Evolutionary conservation across 352 stramenopile genomes (phyloP), one percentile per base, ranked within the genome.

Genomic region (Pythium vanterpoolii): DNA sequence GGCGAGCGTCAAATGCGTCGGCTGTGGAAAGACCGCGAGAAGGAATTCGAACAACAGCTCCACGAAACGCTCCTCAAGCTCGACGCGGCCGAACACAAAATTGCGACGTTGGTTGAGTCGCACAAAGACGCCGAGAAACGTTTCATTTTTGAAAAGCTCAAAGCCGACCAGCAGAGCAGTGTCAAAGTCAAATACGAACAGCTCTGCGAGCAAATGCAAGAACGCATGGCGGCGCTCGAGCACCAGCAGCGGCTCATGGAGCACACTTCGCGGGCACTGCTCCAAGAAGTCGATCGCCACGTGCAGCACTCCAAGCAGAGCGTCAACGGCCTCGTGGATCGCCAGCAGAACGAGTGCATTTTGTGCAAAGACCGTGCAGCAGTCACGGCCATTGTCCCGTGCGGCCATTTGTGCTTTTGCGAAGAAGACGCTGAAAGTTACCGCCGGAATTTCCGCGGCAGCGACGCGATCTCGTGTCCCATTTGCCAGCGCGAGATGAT

Each of bases 331-430:
- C 60, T 80, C 18, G 68, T 89, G 1, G 80, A 89, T 44, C 71
- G 74, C 49, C 56, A 66, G 55, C 64, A 68, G 27, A 86, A 67
- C 50, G 84, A 94, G 63, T 94, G 84, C 63, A 75, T 94, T 50
- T 64, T 94, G 56, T 94, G 84, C 72, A 89, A 89, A 57, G 84
- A 94, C 54, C 72, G 72, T 30, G 62, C 76, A 31, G 80, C 84
- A 1, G 83, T 88, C 48, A 90, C 76, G 30, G 84, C 84, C 5
- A 70, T 94, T 36, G 82, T 92, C 49, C 84, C 84, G 40, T 94
- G 84, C 40, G 84, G 84, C n/a, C 84, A 94, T 43, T 42, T 94
- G 42, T 90, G 83, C 52, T 94, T 94, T 56, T 94, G 84, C 66
- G 78, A 94, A 27, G 66, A 89, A n/a, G 84, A 94, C 62, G 80